A percentile compares a stretch with the other conserved stretches of the same genome.
These are phyloP conservation scores for Wickerhamiella domercqiae DNA, from an alignment of 805 yeast genomes.

Conservation along the genomic window DNA sequence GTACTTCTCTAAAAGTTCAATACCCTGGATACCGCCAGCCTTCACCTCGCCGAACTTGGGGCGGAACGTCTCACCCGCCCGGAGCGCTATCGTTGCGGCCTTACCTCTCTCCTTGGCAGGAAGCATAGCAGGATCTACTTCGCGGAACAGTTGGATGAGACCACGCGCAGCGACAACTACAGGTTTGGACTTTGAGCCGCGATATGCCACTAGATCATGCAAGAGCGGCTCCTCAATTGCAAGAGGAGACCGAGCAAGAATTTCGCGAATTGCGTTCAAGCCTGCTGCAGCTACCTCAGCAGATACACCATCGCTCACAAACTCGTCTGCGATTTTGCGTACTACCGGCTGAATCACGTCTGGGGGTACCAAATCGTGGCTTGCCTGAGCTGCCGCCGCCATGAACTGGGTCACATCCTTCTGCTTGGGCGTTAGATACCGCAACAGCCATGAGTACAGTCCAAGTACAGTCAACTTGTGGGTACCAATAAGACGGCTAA, in stretches of 20 bases:
- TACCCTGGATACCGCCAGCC: conserved; percentile 71
- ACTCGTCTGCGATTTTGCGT: conserved; percentile 90
- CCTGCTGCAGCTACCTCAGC: conserved; percentile 98
- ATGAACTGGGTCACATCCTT: conserved; percentile 84
- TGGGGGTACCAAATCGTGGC: conserved; percentile 95
- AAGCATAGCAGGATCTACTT: conserved; percentile 93
- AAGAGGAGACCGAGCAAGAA: conserved; percentile 81
- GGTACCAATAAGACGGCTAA: conserved; percentile 82
- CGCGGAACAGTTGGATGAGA: conserved; percentile 73
- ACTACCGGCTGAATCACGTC: conserved; percentile 69
- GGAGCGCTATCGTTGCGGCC: conserved; percentile 68
- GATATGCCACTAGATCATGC: conserved; percentile 81
- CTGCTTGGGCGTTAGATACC: conserved; percentile 88
- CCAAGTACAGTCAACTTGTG: conserved; percentile 88
- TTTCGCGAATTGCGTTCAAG: conserved; percentile 85
- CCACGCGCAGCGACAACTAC: conserved; percentile 91
- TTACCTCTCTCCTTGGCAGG: conserved; percentile 86
- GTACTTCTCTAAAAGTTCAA: conserved; percentile 85
- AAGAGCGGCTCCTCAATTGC: conserved; percentile 79
- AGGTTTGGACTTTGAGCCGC: conserved; percentile 84
- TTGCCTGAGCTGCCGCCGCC: conserved; percentile 95
- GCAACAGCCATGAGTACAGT: conserved; percentile 72
- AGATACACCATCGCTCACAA: conserved; percentile 96
- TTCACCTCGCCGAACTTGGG: conserved; percentile 33
- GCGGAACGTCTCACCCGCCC: conserved; percentile 39